A percentile compares a stretch with the other conserved stretches of the same genome.
These are phyloP conservation scores for Spinellus fusiger DNA, from an alignment of 192 early-diverging fungal species.

Conservation along the genomic window DNA sequence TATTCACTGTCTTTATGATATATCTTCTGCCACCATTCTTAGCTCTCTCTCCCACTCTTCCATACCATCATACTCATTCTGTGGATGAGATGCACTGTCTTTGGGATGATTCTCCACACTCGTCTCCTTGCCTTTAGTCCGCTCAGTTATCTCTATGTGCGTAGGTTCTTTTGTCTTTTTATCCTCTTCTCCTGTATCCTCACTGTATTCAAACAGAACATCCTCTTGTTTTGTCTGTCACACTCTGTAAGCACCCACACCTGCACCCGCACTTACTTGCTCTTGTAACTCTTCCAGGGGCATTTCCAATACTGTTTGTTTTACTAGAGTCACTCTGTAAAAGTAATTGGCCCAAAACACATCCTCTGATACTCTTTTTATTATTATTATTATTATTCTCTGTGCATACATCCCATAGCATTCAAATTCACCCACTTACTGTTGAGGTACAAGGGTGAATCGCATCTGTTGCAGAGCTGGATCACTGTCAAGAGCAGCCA, in stretches of 20 bases:
- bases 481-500: conserved; percentile 53
- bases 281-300: neutral
- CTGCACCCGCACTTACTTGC: neutral
- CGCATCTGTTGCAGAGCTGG: conserved; percentile 52
- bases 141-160: neutral
- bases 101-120: neutral
- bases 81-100: neutral
- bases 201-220: conserved; percentile 22
- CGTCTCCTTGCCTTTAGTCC: neutral
- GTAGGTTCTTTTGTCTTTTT: neutral
- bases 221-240: conserved; percentile 11
- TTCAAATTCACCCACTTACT: conserved; percentile 29
- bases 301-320: conserved; percentile 39
- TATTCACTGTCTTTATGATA: neutral
- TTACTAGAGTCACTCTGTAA: conserved; percentile 55
- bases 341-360: conserved; percentile 69
- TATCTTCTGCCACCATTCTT: conserved; percentile 14
- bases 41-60: conserved; percentile 37
- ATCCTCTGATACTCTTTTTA: conserved; percentile 43
- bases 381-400: neutral
- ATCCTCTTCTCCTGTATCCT: neutral
- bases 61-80: conserved; percentile 18
- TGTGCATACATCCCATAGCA: neutral
- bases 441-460: conserved; percentile 59
- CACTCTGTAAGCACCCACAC: neutral